These are phyloP conservation scores for Mortierella sp. DNA, from an alignment of 371 early-diverging fungal genomes.

Conservation along the genomic window DNA sequence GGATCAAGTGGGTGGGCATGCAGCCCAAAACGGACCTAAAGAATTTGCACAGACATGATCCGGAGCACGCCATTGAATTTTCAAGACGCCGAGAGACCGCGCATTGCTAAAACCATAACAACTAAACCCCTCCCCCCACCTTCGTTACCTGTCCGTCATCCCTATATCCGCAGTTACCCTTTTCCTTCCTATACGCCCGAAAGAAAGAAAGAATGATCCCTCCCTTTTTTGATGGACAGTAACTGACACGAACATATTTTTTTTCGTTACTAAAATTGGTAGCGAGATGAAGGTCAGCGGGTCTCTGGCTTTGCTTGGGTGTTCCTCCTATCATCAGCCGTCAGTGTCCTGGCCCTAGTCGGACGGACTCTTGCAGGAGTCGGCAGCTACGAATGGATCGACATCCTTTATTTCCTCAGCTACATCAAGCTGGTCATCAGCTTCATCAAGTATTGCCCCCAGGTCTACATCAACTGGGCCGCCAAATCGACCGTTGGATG, in stretches of 20 bases:
- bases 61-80: slow-evolving; percentile 11
- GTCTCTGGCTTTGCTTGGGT: slow-evolving; percentile 54
- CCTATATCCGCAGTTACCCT: too few species aligned
- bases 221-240: not conserved
- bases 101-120: not conserved
- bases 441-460: slow-evolving; percentile 94
- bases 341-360: slow-evolving; percentile 39
- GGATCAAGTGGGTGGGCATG: not conserved
- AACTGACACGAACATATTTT: not conserved
- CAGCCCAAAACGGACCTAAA: not conserved
- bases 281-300: slow-evolving; percentile 64
- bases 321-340: slow-evolving; percentile 58
- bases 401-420: slow-evolving; percentile 82
- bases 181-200: not conserved
- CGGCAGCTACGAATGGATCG: slow-evolving; percentile 64
- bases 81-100: not conserved
- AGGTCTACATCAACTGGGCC: slow-evolving; percentile 83
- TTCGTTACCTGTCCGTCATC: too few species aligned
- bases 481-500: slow-evolving; percentile 92
- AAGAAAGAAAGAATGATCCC: not conserved
- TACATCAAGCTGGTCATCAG: slow-evolving; percentile 84
- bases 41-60: not conserved
- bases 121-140: too few species aligned
- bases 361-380: slow-evolving; percentile 20
- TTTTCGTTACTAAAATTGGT: slow-evolving; percentile 15